phyloP scores from a whole-genome alignment of 2,329 filamentous ascomycete genomes.

The Pseudogymnoascus sp. region DNA sequence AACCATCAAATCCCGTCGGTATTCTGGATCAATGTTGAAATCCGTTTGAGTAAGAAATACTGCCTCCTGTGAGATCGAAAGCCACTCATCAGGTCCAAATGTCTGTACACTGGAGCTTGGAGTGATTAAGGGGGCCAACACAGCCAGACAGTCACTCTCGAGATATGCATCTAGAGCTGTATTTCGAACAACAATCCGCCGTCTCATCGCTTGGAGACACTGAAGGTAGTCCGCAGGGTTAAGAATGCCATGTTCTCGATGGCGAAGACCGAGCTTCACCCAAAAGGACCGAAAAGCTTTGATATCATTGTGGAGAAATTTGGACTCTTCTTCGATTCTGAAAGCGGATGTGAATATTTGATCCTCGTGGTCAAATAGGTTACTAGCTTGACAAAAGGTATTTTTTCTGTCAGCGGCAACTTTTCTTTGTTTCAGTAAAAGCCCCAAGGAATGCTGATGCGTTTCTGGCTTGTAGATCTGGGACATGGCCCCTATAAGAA shows the following conservation, averaged over 20 bases:
- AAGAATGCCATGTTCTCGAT: slow-evolving; percentile 10
- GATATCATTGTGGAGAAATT: slow-evolving; percentile 21
- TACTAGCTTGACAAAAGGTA: slow-evolving; percentile 13
- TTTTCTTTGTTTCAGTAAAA: background rate
- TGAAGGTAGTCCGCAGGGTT: slow-evolving; percentile 17
- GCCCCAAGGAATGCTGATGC: background rate
- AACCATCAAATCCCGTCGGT: background rate
- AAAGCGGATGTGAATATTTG: slow-evolving; percentile 25
- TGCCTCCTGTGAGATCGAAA: background rate
- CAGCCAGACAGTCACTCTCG: slow-evolving; percentile 9
- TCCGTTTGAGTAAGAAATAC: background rate
- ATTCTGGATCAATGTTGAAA: background rate
- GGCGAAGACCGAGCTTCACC: slow-evolving; percentile 18
- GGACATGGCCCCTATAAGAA: background rate
- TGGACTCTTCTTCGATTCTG: slow-evolving; percentile 12
- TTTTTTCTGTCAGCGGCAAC: slow-evolving; percentile 20
- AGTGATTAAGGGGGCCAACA: slow-evolving; percentile 15
- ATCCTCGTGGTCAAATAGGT: slow-evolving; percentile 23
- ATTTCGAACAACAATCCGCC: slow-evolving; percentile 9
- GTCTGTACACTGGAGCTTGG: slow-evolving; percentile 16
- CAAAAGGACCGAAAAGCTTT: slow-evolving; percentile 16
- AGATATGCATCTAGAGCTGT: slow-evolving; percentile 10
- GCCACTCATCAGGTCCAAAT: slow-evolving; percentile 17
- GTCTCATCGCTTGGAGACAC: slow-evolving; percentile 17
- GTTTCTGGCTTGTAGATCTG: background rate